These are phyloP conservation scores for Butyriboletus loyo DNA, from an alignment of 768 basidiomycete genomes.

Conservation along the genomic window DNA sequence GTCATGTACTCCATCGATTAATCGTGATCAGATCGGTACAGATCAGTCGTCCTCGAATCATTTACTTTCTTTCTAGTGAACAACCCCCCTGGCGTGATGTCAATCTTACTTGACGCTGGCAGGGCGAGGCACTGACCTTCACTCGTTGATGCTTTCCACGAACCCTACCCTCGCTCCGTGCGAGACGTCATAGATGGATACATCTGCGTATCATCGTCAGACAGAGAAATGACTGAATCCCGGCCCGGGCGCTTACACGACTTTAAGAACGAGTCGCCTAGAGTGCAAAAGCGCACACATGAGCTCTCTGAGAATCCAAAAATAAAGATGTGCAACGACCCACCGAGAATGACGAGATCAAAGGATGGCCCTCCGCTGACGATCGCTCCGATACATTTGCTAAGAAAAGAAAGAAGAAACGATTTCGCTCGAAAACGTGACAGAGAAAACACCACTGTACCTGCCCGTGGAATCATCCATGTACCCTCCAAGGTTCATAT, in stretches of 20 bases:
- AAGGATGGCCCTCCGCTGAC: slow-evolving; percentile 32
- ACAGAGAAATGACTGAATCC: not conserved
- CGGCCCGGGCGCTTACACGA: slow-evolving; percentile 44
- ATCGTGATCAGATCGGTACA: not conserved
- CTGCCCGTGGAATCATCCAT: slow-evolving; percentile 27
- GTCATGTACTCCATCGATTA: not conserved
- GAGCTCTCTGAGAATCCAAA: not conserved
- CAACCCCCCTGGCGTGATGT: not conserved
- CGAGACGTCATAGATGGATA: slow-evolving; percentile 59
- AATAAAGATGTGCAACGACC: not conserved
- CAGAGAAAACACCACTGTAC: slow-evolving; percentile 11
- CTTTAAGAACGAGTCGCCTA: slow-evolving; percentile 63
- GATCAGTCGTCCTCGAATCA: not conserved
- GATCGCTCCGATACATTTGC: slow-evolving; percentile 56
- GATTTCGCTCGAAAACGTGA: not conserved
- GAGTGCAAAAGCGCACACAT: not conserved
- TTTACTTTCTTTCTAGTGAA: not conserved
- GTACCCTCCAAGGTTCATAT: slow-evolving; percentile 55
- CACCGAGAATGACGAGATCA: slow-evolving; percentile 19
- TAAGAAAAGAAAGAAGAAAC: slow-evolving; percentile 12
- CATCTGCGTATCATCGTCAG: slow-evolving; percentile 40
- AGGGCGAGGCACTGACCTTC: not conserved
- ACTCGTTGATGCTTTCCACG: slow-evolving; percentile 46
- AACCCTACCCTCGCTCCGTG: slow-evolving; percentile 56
- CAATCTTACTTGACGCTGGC: not conserved